Base-by-base conservation (phyloP, 768 basidiomycete genomes). In the Tricholoma terreum region DNA sequence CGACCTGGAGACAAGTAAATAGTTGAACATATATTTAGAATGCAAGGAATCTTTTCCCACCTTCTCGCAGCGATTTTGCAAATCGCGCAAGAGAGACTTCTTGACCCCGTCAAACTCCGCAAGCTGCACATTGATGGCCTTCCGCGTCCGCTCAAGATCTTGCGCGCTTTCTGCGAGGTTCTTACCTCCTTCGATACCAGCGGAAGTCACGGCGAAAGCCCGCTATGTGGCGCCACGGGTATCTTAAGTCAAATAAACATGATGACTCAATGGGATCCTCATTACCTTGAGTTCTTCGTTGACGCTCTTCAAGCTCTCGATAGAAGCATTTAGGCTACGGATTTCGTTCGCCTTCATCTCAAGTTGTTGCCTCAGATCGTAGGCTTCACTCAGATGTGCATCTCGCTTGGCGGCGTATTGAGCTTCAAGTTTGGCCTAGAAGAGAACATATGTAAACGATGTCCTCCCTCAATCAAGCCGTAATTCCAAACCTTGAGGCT, bases 21-120 rank as follows among this genome's bases (percentile, higher is more conserved):
- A 50, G 43, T 61, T 52, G 57, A 62, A 55, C 52, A 58, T 27
- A 14, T 31, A 58, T 57, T 40, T 52, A 48, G 22, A 73, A 22
- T 27, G 15, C 42, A 35, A 48, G 9, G 57, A 52, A 55, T 45
- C 38, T 43, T 48, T n/a, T 63, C 74, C 60, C 53, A 92, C 95
- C 87, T 98, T 98, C 80, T 99, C 97, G 71, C 97, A 99, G 27
- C 97, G 94, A 73, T 99, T 98, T 77, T 98, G 96, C 65, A 99
- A 75, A 78, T 99, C 97, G 35, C 94, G 89, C 92, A 99, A 97
- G 60, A 99, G 84, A 49, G 92, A 96, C 78, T 97, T 96, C 83
- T 98, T 98, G 64, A 97, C 94, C 17, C 92, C 90, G 69, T 99
- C 97, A 72, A 99, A 99, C 69, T 99, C 97, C 58, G 95, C 92